Percentiles rank a stretch among this genome's conserved stretches.
phyloP scores from a whole-genome alignment of 2,329 filamentous ascomycete species.

The Setomelanomma holmii region DNA sequence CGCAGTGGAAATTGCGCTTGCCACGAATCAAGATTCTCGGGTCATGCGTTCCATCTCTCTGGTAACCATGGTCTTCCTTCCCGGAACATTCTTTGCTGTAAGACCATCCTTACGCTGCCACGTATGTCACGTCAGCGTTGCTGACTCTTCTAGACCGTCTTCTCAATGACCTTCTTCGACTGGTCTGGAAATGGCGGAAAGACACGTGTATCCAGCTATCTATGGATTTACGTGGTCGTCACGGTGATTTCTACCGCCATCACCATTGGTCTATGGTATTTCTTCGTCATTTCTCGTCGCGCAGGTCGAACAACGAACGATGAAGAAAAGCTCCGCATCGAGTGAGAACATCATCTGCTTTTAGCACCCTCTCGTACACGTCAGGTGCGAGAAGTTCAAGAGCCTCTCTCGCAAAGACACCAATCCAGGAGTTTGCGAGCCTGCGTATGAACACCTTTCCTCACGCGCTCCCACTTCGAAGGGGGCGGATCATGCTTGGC shows the following conservation, averaged over 20 bases:
- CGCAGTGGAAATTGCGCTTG: slow-evolving; percentile 25
- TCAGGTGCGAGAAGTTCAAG: too few species aligned
- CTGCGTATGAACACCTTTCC: too few species aligned
- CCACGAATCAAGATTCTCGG: slow-evolving; percentile 23
- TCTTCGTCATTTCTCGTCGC: slow-evolving; percentile 14
- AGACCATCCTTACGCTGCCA: neutral
- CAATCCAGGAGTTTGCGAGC: too few species aligned
- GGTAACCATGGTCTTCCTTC: slow-evolving; percentile 32
- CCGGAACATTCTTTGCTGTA: slow-evolving; percentile 32
- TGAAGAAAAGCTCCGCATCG: neutral
- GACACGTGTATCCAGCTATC: slow-evolving; percentile 15
- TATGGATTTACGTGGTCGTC: slow-evolving; percentile 26
- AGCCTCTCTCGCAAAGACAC: too few species aligned
- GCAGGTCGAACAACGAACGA: neutral
- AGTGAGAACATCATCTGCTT: neutral
- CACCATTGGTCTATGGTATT: slow-evolving; percentile 27
- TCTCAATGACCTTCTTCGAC: slow-evolving; percentile 30
- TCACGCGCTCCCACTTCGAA: too few species aligned
- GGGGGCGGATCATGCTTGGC: too few species aligned
- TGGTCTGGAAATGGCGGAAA: slow-evolving; percentile 15
- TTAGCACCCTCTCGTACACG: too few species aligned
- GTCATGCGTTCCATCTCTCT: slow-evolving; percentile 30
- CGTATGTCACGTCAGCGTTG: neutral
- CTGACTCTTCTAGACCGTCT: slow-evolving; percentile 14
- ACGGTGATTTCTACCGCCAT: slow-evolving; percentile 18